Evolutionary conservation across 441 rosid species (phyloP).

Genomic region (Jatropha multifida): DNA sequence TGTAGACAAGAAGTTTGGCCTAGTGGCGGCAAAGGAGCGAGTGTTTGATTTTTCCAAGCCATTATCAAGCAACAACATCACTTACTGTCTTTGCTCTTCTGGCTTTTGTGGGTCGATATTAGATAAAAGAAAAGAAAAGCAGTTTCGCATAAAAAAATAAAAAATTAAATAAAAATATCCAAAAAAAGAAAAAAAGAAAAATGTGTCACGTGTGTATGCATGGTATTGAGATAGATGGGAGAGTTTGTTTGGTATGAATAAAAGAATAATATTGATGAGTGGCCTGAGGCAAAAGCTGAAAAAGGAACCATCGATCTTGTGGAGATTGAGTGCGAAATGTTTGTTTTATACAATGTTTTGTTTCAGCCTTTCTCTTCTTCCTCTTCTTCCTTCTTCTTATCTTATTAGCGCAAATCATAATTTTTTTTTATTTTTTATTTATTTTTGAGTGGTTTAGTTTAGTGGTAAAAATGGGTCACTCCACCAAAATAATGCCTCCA

Average conservation of each 20-base stretch:
- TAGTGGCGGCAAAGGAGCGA: background rate
- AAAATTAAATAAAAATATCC: too few species aligned
- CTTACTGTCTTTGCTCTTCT: background rate
- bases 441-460: constrained; percentile 21
- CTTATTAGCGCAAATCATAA: too few species aligned
- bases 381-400: background rate
- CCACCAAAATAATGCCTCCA: constrained; percentile 52
- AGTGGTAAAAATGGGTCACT: constrained; percentile 35
- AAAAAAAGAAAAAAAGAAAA: background rate
- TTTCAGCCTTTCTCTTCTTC: constrained; percentile 10
- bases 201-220: constrained; percentile 21
- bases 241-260: constrained; percentile 19
- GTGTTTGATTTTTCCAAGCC: background rate
- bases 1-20: background rate
- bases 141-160: background rate
- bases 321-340: constrained; percentile 36
- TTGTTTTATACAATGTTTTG: constrained; percentile 38
- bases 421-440: background rate
- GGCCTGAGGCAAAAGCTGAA: constrained; percentile 36
- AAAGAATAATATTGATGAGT: constrained; percentile 23
- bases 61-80: constrained; percentile 7
- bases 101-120: constrained; percentile 17
- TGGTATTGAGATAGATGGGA: constrained; percentile 14
- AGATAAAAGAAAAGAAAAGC: background rate
- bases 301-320: constrained; percentile 21